Evolutionary conservation across 345 rosid species (phyloP).

Genomic region (Heritiera littoralis): DNA sequence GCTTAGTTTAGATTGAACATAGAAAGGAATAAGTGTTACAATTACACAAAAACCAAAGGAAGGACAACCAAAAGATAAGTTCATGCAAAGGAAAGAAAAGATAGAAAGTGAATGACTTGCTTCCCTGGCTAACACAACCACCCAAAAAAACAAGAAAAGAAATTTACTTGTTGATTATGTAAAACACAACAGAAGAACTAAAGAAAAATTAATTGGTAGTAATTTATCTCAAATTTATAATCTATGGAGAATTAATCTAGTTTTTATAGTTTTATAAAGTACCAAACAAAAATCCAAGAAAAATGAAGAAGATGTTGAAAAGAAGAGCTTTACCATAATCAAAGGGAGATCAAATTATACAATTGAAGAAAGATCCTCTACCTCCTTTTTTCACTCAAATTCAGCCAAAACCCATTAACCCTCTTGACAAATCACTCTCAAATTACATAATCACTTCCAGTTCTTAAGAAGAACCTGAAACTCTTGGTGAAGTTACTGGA

Average conservation of each 20-base stretch:
- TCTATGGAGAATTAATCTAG: neutral
- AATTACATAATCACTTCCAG: conserved; percentile 12
- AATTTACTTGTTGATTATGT: neutral
- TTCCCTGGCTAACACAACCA: neutral
- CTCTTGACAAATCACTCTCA: conserved; percentile 16
- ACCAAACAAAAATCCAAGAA: neutral
- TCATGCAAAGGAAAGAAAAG: conserved; percentile 5
- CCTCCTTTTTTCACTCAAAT: conserved; percentile 18
- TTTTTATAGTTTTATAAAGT: neutral
- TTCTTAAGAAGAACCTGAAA: conserved; percentile 47
- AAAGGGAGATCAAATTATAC: conserved; percentile 49
- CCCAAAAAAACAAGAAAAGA: neutral
- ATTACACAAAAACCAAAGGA: neutral
- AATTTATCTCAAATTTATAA: neutral
- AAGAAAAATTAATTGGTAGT: neutral
- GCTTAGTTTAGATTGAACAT: neutral
- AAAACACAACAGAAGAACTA: neutral
- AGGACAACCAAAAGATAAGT: neutral
- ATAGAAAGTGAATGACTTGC: neutral
- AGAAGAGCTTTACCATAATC: conserved; percentile 37
- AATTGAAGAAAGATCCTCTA: conserved; percentile 39
- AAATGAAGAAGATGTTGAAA: conserved; percentile 3
- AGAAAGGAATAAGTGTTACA: neutral
- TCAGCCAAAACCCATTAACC: conserved; percentile 25
- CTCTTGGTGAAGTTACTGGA: conserved; percentile 82